A percentile compares a stretch with the other conserved stretches of the same genome.
Evolutionary conservation across 164 flowering plant genomes (phyloP).

Genomic region (Magnolia officinalis): DNA sequence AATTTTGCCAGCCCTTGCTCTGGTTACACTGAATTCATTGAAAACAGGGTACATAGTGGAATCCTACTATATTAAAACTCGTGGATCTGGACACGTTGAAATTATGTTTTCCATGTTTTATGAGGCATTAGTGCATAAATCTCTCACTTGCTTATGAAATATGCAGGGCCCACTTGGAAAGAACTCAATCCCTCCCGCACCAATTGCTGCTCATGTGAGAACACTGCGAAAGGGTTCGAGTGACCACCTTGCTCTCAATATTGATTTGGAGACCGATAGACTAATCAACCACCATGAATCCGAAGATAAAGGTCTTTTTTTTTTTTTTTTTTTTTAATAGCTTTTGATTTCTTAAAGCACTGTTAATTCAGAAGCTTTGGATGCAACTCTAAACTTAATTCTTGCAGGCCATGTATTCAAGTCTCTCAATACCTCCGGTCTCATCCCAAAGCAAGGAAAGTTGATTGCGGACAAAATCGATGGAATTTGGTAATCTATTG

Average conservation of each 20-base stretch:
- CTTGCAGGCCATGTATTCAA: constrained; percentile 88
- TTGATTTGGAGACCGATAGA: constrained; percentile 63
- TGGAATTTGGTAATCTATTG: constrained; percentile 70
- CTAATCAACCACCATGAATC: constrained; percentile 52
- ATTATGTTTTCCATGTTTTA: background rate
- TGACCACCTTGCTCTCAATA: constrained; percentile 74
- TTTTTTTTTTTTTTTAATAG: background rate
- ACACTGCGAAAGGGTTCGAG: constrained; percentile 78
- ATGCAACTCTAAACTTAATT: background rate
- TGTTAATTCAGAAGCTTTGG: constrained; percentile 1
- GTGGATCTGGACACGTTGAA: background rate
- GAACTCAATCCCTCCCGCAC: constrained; percentile 40
- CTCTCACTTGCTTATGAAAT: constrained; percentile 11
- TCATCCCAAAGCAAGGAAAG: constrained; percentile 86
- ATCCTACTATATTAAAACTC: too few species aligned
- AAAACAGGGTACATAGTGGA: too few species aligned
- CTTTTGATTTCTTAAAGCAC: background rate
- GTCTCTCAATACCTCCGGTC: constrained; percentile 81
- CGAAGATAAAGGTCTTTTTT: constrained; percentile 75
- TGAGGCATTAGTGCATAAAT: background rate
- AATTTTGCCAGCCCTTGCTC: too few species aligned
- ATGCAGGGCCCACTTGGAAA: constrained; percentile 61
- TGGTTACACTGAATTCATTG: too few species aligned
- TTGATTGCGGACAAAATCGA: constrained; percentile 79
- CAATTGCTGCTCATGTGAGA: constrained; percentile 72